Conservation (phyloP, 345 rosid species). For the Euphorbia tirucalli region DNA sequence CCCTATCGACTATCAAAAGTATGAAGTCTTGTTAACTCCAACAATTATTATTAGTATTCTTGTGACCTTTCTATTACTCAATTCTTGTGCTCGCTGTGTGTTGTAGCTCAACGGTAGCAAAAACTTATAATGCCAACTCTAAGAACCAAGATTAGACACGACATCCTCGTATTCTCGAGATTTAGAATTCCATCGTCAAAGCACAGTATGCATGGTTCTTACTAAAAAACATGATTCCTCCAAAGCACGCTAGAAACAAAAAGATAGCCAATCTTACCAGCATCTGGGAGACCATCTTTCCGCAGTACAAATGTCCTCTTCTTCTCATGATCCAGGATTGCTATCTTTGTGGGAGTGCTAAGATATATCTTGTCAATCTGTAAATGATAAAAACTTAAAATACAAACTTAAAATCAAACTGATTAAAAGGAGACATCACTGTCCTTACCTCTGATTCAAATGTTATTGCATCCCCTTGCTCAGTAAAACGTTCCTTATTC, state of each 20-base stretch:
- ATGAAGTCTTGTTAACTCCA: no score
- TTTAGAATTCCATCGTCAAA: neutral
- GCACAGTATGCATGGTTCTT: neutral
- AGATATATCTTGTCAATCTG: slow-evolving; percentile 29
- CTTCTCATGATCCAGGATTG: slow-evolving; percentile 90
- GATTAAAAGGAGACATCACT: neutral
- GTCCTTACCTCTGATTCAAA: slow-evolving; percentile 74
- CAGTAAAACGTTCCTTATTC: slow-evolving; percentile 78
- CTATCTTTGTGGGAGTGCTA: slow-evolving; percentile 61
- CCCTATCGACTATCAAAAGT: no score
- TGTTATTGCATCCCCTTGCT: slow-evolving; percentile 94
- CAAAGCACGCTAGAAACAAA: neutral
- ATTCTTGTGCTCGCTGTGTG: no score
- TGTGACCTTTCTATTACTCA: no score
- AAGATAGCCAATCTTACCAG: slow-evolving; percentile 52
- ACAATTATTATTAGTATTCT: no score
- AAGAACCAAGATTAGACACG: neutral
- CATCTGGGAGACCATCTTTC: slow-evolving; percentile 96
- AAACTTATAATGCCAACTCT: no score
- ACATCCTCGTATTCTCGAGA: neutral
- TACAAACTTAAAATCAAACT: slow-evolving; percentile 6
- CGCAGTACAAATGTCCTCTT: slow-evolving; percentile 91
- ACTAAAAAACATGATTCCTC: slow-evolving; percentile 1
- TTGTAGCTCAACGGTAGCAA: neutral
- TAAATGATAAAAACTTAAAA: slow-evolving; percentile 4